Conservation (phyloP, 164 flowering plant genomes). For the Vitis rupestris region DNA sequence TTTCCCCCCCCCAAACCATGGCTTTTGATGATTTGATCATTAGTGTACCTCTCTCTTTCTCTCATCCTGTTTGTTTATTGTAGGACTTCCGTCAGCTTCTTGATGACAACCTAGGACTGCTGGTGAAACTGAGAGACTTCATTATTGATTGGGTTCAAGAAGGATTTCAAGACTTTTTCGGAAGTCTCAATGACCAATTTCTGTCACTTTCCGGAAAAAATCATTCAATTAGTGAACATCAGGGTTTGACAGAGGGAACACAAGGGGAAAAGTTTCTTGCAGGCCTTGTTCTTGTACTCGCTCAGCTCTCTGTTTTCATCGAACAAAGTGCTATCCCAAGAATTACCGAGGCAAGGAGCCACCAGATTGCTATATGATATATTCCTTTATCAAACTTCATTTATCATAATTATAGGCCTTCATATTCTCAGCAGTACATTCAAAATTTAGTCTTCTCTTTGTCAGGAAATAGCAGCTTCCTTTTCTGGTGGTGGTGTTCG, state of each 20-base stretch:
- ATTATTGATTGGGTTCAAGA: slow-evolving; percentile 89
- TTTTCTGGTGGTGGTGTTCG: slow-evolving; percentile 84
- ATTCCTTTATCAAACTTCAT: neutral
- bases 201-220: slow-evolving; percentile 63
- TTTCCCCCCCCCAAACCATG: too few species aligned
- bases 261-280: slow-evolving; percentile 62
- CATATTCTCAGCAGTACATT: neutral
- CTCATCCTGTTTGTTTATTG: slow-evolving; percentile 13
- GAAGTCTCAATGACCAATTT: slow-evolving; percentile 61
- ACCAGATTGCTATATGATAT: slow-evolving; percentile 4
- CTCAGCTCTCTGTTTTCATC: slow-evolving; percentile 80
- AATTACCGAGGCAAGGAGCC: slow-evolving; percentile 81
- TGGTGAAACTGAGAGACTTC: slow-evolving; percentile 57
- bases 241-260: slow-evolving; percentile 42
- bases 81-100: slow-evolving; percentile 89
- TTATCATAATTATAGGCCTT: neutral
- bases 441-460: slow-evolving; percentile 16
- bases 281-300: slow-evolving; percentile 83
- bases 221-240: slow-evolving; percentile 36
- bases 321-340: slow-evolving; percentile 93
- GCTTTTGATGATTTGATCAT: too few species aligned
- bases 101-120: slow-evolving; percentile 59
- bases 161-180: slow-evolving; percentile 93
- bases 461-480: slow-evolving; percentile 89
- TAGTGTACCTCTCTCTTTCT: slow-evolving; percentile 1